Evolutionary conservation across 164 flowering plant species (phyloP), one percentile per base, ranked within the genome.

Genomic region (Cinnamomum micranthum): DNA sequence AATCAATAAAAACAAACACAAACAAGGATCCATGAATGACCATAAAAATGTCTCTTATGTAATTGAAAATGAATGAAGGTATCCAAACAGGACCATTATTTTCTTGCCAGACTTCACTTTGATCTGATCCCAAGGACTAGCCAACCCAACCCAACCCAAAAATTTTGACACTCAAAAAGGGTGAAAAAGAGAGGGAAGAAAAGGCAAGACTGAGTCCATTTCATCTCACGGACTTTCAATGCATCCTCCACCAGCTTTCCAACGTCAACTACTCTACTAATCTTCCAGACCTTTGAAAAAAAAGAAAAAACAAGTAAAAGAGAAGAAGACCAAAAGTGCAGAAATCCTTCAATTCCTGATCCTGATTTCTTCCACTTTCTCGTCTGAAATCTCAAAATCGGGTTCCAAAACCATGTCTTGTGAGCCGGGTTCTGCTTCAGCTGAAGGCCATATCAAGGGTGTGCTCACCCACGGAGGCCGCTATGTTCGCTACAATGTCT

Each of bases 401-500:
- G 66, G 47, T 31, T 71, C 58, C 17, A 50, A 41, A 71, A 71
- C 3, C 25, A 73, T 78, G 76, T 71, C 80, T 74, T 74, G 68
- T 76, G 92, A 87, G 20, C 73, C 87, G 41, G 73, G 87, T 76
- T 75, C 88, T 65, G 87, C 78, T 70, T 78, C 88, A 13, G 80
- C 72, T 10, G 89, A 84, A 2, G 64, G 68, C 28, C 78, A 69
- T 63, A 81, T 88, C 79, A 85, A 63, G 65, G 96, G 94, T 22
- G 76, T 81, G n/a, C 84, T 82, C 12, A 90, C 96, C 23, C 91
- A 90, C 75, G 97, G 91, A 1, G 98, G 96, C 25, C 85, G 87
- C 19, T 95, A 93, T 69, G 84, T 89, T 19, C 93, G 84, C 87
- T 93, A 95, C 82, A 93, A 93, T 81, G 81, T 95, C 62, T 89